phyloP scores from a whole-genome alignment of 1,284 basidiomycete genomes.

The Dichomitus squalens region DNA sequence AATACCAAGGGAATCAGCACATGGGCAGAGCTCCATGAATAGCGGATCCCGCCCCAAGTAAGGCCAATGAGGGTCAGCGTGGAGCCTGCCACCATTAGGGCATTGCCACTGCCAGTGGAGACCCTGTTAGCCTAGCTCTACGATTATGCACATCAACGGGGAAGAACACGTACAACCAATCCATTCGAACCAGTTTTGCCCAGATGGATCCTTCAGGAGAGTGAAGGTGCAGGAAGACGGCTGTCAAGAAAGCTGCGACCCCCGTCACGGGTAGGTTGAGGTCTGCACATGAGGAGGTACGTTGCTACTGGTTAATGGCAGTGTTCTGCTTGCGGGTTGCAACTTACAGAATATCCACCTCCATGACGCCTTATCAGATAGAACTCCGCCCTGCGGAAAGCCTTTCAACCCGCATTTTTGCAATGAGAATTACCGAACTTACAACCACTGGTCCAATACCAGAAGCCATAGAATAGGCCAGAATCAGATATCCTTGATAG shows the following conservation, averaged over 20 bases:
- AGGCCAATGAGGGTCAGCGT: conserved; percentile 18
- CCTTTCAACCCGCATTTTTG: background rate
- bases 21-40: conserved; percentile 22
- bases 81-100: conserved; percentile 17
- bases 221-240: conserved; percentile 34
- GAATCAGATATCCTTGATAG: conserved; percentile 2
- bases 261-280: conserved; percentile 41
- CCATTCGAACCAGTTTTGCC: conserved; percentile 27
- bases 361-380: conserved; percentile 28
- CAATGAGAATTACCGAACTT: background rate
- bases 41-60: conserved; percentile 25
- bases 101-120: conserved; percentile 21
- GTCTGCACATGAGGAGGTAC: conserved; percentile 14
- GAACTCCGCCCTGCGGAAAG: conserved; percentile 18
- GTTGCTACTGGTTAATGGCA: background rate
- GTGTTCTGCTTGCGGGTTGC: background rate
- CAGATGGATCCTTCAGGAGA: conserved; percentile 30
- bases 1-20: conserved; percentile 25
- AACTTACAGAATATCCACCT: conserved; percentile 33
- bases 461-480: conserved; percentile 5
- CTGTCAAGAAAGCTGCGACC: conserved; percentile 36
- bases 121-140: background rate
- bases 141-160: background rate
- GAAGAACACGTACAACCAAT: conserved; percentile 29
- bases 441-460: background rate